These are phyloP conservation scores for Picea engelmannii DNA, from an alignment of 83 land plant genomes.

Conservation along the genomic window DNA sequence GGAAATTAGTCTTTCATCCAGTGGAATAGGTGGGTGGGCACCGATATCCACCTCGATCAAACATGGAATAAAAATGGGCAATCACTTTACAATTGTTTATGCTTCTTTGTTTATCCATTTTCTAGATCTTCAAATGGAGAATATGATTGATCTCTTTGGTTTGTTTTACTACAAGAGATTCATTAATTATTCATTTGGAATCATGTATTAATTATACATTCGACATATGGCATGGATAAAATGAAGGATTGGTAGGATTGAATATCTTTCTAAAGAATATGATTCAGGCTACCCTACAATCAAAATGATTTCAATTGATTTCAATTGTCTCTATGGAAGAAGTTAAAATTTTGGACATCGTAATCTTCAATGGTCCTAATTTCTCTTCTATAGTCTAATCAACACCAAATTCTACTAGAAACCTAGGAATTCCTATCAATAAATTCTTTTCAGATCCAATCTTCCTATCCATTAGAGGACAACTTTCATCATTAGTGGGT, in stretches of 20 bases:
- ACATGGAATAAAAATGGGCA: no score
- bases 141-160: no score
- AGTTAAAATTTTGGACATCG: neutral
- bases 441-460: neutral
- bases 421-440: neutral
- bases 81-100: no score
- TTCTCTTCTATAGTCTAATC: neutral
- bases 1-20: no score
- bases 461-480: neutral
- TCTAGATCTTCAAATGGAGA: no score
- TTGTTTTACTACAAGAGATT: no score
- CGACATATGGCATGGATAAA: neutral
- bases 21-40: no score
- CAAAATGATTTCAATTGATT: neutral
- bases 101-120: no score
- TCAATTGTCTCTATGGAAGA: neutral
- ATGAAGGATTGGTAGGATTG: neutral
- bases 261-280: neutral
- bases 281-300: neutral
- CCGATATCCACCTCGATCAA: no score
- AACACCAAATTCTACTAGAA: neutral
- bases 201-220: neutral
- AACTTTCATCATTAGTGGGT: neutral
- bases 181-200: no score
- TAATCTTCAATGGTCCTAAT: neutral